Conservation (phyloP, 495 filamentous ascomycete species). For the Aspergillus haitiensis region DNA sequence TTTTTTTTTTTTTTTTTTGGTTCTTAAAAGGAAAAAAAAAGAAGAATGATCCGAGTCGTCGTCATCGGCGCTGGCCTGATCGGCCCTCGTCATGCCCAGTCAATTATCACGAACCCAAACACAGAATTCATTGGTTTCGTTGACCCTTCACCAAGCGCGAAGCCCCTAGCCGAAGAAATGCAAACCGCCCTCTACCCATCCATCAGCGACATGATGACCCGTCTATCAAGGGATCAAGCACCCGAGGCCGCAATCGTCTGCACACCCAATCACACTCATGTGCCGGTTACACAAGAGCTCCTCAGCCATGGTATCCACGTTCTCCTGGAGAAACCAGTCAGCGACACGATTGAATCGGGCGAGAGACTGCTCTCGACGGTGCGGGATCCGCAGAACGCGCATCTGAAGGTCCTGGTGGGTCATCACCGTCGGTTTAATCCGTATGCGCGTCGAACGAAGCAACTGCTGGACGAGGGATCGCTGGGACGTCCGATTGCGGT, state of each 20-base stretch:
- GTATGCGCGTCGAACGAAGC: slow-evolving; percentile 52
- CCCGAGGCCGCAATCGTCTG: slow-evolving; percentile 60
- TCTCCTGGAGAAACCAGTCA: slow-evolving; percentile 60
- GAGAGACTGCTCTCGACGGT: slow-evolving; percentile 32
- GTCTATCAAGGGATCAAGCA: slow-evolving; percentile 14
- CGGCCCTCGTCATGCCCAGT: slow-evolving; percentile 56
- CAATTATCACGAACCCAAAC: slow-evolving; percentile 45
- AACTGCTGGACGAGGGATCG: slow-evolving; percentile 36
- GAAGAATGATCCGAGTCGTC: slow-evolving; percentile 38
- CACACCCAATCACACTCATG: slow-evolving; percentile 61
- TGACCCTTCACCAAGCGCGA: slow-evolving; percentile 44
- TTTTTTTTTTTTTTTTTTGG: background rate
- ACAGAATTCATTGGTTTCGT: slow-evolving; percentile 53
- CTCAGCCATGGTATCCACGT: slow-evolving; percentile 52
- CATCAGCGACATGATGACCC: slow-evolving; percentile 42
- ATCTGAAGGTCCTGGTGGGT: slow-evolving; percentile 54
- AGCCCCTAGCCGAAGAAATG: slow-evolving; percentile 28
- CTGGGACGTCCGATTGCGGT: slow-evolving; percentile 54
- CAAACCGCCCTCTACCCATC: slow-evolving; percentile 38
- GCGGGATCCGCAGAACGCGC: slow-evolving; percentile 22
- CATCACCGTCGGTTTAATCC: slow-evolving; percentile 64
- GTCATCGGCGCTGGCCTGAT: slow-evolving; percentile 60
- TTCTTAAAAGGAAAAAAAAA: background rate
- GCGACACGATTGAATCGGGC: slow-evolving; percentile 45
- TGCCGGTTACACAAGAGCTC: slow-evolving; percentile 50